Conservation (phyloP, 306 rosid genomes). For the Aeschynomene evenia region DNA sequence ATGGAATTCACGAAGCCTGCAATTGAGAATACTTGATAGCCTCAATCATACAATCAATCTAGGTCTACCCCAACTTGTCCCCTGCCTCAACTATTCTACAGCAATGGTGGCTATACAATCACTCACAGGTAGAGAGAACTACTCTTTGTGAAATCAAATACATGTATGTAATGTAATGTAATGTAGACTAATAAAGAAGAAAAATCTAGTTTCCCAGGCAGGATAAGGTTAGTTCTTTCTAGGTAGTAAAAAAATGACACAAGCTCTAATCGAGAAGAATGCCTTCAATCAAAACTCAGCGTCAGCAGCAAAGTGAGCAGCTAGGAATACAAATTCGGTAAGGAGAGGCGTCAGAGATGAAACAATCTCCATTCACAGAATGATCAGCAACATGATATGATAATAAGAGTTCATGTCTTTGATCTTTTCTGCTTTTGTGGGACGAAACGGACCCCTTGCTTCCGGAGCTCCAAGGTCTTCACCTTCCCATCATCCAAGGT, state of each 20-base stretch:
- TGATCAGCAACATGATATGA: conserved; percentile 12
- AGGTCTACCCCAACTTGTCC: conserved; percentile 26
- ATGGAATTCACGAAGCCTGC: conserved; percentile 15
- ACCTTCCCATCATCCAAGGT: conserved; percentile 72
- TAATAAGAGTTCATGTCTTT: conserved; percentile 32
- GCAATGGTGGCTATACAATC: conserved; percentile 39
- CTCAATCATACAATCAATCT: conserved; percentile 39
- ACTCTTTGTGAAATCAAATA: conserved; percentile 33
- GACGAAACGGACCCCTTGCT: conserved; percentile 85
- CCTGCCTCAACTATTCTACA: conserved; percentile 33
- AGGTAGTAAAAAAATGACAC: conserved; percentile 21
- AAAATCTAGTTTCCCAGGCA: conserved; percentile 12
- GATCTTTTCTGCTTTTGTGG: conserved; percentile 78
- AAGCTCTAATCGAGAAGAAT: conserved; percentile 26
- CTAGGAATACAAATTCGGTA: conserved; percentile 22
- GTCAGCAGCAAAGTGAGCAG: conserved; percentile 25
- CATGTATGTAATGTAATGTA: no score
- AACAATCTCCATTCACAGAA: conserved; percentile 27
- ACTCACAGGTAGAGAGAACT: conserved; percentile 33
- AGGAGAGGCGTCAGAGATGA: conserved; percentile 32
- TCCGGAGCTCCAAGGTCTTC: conserved; percentile 67
- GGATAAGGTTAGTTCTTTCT: conserved; percentile 24
- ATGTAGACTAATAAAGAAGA: neutral
- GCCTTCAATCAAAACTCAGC: conserved; percentile 37
- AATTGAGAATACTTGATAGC: conserved; percentile 28